Conservation (phyloP, 2,329 filamentous ascomycete genomes). For the Helicocarpus griseus region DNA sequence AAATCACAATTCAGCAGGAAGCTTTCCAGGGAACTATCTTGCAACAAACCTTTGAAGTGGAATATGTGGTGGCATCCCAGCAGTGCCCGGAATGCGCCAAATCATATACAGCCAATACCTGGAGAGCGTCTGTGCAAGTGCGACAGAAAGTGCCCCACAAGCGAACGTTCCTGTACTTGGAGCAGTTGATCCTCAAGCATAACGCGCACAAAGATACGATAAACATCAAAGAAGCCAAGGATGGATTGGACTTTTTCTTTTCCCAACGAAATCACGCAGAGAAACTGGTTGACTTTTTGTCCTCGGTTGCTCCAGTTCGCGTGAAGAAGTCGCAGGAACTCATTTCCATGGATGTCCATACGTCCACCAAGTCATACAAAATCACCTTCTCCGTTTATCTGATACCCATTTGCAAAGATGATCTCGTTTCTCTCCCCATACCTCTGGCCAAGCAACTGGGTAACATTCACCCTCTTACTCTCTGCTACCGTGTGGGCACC, state of each 20-base stretch:
- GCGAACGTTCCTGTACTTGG: conserved; percentile 71
- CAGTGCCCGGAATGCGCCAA: conserved; percentile 94
- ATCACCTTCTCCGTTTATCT: conserved; percentile 85
- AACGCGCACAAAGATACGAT: conserved; percentile 84
- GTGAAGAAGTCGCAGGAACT: conserved; percentile 83
- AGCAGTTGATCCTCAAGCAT: conserved; percentile 94
- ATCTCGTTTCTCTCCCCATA: conserved; percentile 85
- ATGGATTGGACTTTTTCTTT: conserved; percentile 95
- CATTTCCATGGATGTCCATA: conserved; percentile 89
- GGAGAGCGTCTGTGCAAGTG: conserved; percentile 87
- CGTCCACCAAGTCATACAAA: conserved; percentile 84
- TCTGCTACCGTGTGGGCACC: conserved; percentile 85
- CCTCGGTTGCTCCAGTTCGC: conserved; percentile 67
- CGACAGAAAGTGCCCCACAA: conserved; percentile 96
- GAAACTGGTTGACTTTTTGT: conserved; percentile 83
- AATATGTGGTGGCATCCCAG: conserved; percentile 81
- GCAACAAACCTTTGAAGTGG: conserved; percentile 91
- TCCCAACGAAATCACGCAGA: conserved; percentile 81
- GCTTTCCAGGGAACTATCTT: conserved; percentile 58
- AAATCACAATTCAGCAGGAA: conserved; percentile 81
- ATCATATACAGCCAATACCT: conserved; percentile 93
- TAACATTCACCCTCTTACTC: conserved; percentile 75
- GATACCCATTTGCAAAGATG: conserved; percentile 93
- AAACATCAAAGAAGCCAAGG: conserved; percentile 95
- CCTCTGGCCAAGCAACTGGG: conserved; percentile 78